Evolutionary conservation across 805 yeast species (phyloP).

Genomic region (Brettanomyces bruxellensis): DNA sequence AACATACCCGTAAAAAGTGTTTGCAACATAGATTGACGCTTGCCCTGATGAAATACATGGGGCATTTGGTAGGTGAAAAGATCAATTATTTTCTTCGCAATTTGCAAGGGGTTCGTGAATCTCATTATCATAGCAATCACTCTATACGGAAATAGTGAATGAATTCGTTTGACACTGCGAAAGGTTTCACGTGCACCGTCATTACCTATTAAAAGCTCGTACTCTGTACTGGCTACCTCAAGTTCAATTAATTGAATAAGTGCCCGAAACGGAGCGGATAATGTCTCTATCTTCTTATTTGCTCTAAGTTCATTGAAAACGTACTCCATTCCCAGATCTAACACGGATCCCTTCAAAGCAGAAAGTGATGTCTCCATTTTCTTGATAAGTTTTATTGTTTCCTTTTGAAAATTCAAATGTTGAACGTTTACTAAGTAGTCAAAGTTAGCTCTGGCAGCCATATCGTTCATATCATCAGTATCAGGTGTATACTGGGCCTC

Average conservation of each 20-base stretch:
- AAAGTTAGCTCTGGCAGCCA: slow-evolving; percentile 44
- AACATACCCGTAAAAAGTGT: slow-evolving; percentile 63
- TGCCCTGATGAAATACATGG: slow-evolving; percentile 33
- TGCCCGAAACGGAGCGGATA: slow-evolving; percentile 59
- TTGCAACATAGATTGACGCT: slow-evolving; percentile 57
- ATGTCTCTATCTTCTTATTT: slow-evolving; percentile 35
- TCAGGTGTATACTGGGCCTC: slow-evolving; percentile 24
- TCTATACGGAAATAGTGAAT: slow-evolving; percentile 70
- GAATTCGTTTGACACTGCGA: slow-evolving; percentile 61
- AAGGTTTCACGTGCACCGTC: slow-evolving; percentile 76
- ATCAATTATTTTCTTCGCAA: slow-evolving; percentile 73
- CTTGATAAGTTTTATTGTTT: slow-evolving; percentile 27
- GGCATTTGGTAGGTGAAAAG: slow-evolving; percentile 71
- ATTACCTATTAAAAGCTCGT: slow-evolving; percentile 69
- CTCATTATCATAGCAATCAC: slow-evolving; percentile 68
- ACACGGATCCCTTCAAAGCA: slow-evolving; percentile 23
- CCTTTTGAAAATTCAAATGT: slow-evolving; percentile 64
- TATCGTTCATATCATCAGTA: slow-evolving; percentile 43
- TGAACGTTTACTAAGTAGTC: slow-evolving; percentile 51
- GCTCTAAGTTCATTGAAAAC: slow-evolving; percentile 59
- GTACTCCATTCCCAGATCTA: slow-evolving; percentile 41
- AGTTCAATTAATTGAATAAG: slow-evolving; percentile 78
- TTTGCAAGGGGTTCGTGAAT: slow-evolving; percentile 80
- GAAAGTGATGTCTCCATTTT: slow-evolving; percentile 33
- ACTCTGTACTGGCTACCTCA: slow-evolving; percentile 76